Conservation (phyloP, 2,329 filamentous ascomycete genomes). For the Trichoderma polysporum region DNA sequence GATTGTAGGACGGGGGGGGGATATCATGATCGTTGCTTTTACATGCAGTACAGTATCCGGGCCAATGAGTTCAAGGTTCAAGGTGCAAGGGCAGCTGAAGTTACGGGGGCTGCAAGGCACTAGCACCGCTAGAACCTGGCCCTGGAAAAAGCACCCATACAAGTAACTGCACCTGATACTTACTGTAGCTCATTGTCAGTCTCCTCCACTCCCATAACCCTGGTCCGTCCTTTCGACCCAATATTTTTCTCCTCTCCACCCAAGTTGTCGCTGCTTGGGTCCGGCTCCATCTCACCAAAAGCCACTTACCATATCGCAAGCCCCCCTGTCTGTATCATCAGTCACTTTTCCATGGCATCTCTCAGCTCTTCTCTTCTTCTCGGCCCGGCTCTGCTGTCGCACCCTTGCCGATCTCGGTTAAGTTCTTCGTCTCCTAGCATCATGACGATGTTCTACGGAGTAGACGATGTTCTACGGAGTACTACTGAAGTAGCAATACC, state of each 20-base stretch:
- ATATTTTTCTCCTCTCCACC: not conserved
- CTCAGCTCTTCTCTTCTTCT: not conserved
- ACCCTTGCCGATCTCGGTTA: constrained; percentile 12
- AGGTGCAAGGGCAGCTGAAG: not conserved
- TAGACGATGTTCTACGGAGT: no score
- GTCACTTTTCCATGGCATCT: not conserved
- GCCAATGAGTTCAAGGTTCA: not conserved
- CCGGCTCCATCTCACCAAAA: not conserved
- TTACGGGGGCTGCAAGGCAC: not conserved
- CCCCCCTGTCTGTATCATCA: not conserved
- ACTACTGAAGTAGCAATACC: not conserved
- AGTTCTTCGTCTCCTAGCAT: not conserved
- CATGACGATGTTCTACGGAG: not conserved
- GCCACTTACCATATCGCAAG: not conserved
- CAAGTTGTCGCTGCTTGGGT: not conserved
- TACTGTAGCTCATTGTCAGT: not conserved
- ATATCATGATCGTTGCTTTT: not conserved
- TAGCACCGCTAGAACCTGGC: not conserved
- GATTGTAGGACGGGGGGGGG: not conserved
- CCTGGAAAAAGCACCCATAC: not conserved
- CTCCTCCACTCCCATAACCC: not conserved
- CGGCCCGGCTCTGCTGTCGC: constrained; percentile 1
- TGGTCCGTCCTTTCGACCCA: not conserved
- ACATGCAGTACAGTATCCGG: no score
- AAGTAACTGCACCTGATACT: not conserved